These are phyloP conservation scores for Erodium trifolium DNA, from an alignment of 441 rosid genomes.

Conservation along the genomic window DNA sequence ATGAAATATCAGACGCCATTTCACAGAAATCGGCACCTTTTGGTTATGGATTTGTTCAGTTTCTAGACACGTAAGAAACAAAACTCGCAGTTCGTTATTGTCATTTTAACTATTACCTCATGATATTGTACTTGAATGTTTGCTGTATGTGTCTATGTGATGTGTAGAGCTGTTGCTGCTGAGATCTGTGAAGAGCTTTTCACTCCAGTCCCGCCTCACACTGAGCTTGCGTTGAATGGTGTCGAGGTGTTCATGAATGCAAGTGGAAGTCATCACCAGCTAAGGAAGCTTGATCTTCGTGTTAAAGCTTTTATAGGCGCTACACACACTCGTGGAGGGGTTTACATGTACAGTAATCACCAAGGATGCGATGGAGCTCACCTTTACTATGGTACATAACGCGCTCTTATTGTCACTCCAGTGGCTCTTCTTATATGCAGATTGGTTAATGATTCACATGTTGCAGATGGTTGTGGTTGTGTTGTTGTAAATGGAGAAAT, in stretches of 20 bases:
- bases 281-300: constrained; percentile 88
- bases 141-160: too few species aligned
- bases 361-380: constrained; percentile 98
- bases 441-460: constrained; percentile 4
- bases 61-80: constrained; percentile 63
- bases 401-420: neutral
- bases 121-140: too few species aligned
- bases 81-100: neutral
- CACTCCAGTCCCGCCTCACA: constrained; percentile 73
- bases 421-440: neutral
- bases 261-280: constrained; percentile 96
- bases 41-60: constrained; percentile 81
- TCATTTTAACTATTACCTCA: too few species aligned
- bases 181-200: constrained; percentile 97
- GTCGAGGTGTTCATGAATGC: constrained; percentile 98
- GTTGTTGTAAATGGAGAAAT: constrained; percentile 78
- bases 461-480: constrained; percentile 79
- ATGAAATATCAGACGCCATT: constrained; percentile 59
- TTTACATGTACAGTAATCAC: constrained; percentile 92
- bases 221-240: constrained; percentile 91
- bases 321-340: constrained; percentile 84
- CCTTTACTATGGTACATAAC: constrained; percentile 65
- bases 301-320: constrained; percentile 75
- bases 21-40: constrained; percentile 71
- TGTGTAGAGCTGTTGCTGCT: constrained; percentile 77